These are phyloP conservation scores for Themeda triandra DNA, from an alignment of 176 grass and related monocot species.

Conservation along the genomic window DNA sequence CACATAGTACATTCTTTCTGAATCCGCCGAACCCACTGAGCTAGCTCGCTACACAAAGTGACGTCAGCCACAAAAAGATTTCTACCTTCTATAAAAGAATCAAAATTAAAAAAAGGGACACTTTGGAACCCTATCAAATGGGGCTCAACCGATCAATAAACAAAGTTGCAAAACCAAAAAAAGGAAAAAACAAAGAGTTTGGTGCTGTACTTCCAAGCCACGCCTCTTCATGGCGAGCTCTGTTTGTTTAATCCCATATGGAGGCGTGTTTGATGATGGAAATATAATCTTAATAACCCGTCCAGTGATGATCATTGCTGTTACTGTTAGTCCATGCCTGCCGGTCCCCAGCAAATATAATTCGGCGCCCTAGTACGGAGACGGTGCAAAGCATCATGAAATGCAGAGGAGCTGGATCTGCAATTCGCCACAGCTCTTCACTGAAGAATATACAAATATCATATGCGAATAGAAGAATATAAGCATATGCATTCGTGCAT, in stretches of 20 bases:
- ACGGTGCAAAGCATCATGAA: not conserved
- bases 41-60: not conserved
- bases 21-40: not conserved
- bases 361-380: slow-evolving; percentile 13
- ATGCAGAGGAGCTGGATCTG: slow-evolving; percentile 19
- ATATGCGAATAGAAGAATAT: not conserved
- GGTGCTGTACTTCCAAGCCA: not conserved
- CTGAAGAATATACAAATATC: not conserved
- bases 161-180: no score
- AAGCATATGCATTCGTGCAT: not conserved
- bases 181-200: no score
- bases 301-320: slow-evolving; percentile 7
- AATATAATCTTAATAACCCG: not conserved
- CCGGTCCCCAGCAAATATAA: not conserved
- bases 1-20: not conserved
- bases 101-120: not conserved
- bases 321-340: not conserved
- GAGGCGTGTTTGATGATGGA: not conserved
- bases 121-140: not conserved
- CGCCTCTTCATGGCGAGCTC: not conserved
- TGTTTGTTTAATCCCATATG: not conserved
- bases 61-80: not conserved
- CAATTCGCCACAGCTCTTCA: not conserved
- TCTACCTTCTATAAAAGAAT: no score
- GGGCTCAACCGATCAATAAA: no score